Conservation (phyloP, 2,329 filamentous ascomycete species). For the Ophiostoma triangulosporum region DNA sequence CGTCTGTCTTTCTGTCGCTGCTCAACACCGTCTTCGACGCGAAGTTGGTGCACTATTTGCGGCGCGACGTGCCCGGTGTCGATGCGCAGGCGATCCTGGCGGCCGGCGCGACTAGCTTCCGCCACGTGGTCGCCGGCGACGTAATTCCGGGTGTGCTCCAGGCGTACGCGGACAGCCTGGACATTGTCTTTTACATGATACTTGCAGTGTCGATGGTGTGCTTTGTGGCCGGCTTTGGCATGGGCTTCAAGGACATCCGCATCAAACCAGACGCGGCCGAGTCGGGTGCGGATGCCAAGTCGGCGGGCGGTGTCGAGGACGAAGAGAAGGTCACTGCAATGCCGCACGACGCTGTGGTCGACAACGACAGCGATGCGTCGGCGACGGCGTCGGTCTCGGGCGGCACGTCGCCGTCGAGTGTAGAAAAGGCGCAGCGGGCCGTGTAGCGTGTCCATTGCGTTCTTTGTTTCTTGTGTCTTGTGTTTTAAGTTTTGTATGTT, state of each 20-base stretch:
- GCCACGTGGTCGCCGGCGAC: conserved; percentile 18
- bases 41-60: conserved; percentile 15
- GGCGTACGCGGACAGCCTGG: conserved; percentile 25
- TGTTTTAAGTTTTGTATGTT: no score
- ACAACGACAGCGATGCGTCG: not conserved
- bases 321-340: not conserved
- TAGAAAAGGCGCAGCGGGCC: not conserved
- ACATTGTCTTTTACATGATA: conserved; percentile 27
- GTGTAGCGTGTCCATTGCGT: no score
- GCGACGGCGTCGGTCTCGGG: not conserved
- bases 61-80: conserved; percentile 1
- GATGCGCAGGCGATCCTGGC: conserved; percentile 6
- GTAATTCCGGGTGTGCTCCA: conserved; percentile 22
- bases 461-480: no score
- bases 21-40: conserved; percentile 40
- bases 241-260: conserved; percentile 33
- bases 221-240: conserved; percentile 26
- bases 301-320: not conserved
- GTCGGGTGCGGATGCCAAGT: no score
- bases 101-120: conserved; percentile 19
- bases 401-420: not conserved
- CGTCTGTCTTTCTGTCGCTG: conserved; percentile 34
- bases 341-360: not conserved
- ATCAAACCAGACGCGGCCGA: not conserved
- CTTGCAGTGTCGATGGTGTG: conserved; percentile 22